These are phyloP conservation scores for Corchorus olitorius DNA, from an alignment of 345 rosid genomes.

Conservation along the genomic window DNA sequence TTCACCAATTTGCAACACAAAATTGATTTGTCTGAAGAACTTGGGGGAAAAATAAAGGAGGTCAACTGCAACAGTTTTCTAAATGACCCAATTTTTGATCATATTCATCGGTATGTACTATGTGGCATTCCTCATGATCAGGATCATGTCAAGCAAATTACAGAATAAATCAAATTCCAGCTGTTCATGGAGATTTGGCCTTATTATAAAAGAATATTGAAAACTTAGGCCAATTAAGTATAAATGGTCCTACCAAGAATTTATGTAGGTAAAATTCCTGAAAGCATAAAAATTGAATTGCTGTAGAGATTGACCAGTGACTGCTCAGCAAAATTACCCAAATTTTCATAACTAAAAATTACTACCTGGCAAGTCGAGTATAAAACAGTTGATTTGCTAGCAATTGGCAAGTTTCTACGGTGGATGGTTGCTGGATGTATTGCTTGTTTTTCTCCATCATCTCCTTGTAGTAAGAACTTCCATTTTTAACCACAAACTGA, in stretches of 20 bases:
- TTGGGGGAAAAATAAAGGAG: not conserved
- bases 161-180: not conserved
- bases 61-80: too few species aligned
- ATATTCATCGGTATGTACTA: too few species aligned
- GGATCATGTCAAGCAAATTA: not conserved
- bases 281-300: not conserved
- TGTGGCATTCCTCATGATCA: too few species aligned
- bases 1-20: too few species aligned
- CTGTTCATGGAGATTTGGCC: too few species aligned
- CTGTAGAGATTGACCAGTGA: too few species aligned
- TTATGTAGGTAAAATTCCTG: not conserved
- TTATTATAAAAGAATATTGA: not conserved
- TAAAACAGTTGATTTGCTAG: slow-evolving; percentile 47
- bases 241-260: not conserved
- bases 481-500: slow-evolving; percentile 39
- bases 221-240: not conserved
- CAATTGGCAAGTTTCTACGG: slow-evolving; percentile 36
- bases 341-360: not conserved
- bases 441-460: slow-evolving; percentile 45
- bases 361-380: slow-evolving; percentile 51
- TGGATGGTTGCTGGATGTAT: slow-evolving; percentile 46
- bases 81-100: too few species aligned
- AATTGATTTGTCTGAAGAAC: too few species aligned
- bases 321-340: not conserved
- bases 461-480: slow-evolving; percentile 43